Percentiles rank a stretch among this genome's conserved stretches.
Conservation (phyloP, 2,329 filamentous ascomycete species). For the Penicillium sp. region DNA sequence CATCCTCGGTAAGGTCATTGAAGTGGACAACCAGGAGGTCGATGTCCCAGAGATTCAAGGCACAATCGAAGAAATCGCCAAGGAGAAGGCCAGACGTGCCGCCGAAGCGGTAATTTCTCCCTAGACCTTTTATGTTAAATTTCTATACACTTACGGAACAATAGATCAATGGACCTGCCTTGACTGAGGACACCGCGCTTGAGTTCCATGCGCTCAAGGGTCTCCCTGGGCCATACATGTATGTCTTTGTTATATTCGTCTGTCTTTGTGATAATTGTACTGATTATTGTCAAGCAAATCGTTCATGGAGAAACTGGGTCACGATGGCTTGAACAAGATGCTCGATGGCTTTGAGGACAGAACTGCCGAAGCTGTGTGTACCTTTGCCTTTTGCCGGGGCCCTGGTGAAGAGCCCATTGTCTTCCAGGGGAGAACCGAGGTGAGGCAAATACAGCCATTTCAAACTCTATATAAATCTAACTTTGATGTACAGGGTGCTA, state of each 20-base stretch:
- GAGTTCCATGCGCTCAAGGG: slow-evolving; percentile 88
- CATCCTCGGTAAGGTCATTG: slow-evolving; percentile 72
- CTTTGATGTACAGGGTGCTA: slow-evolving; percentile 59
- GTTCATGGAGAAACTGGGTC: slow-evolving; percentile 82
- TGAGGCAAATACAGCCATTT: slow-evolving; percentile 42
- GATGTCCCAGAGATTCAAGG: slow-evolving; percentile 91
- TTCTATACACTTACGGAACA: slow-evolving; percentile 1
- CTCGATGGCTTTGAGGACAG: slow-evolving; percentile 87
- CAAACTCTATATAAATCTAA: slow-evolving; percentile 1
- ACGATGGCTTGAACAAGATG: slow-evolving; percentile 82
- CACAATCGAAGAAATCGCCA: slow-evolving; percentile 84
- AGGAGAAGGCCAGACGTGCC: slow-evolving; percentile 79
- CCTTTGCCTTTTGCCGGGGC: slow-evolving; percentile 86
- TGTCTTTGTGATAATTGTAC: neutral
- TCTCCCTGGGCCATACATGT: slow-evolving; percentile 97
- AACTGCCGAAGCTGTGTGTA: slow-evolving; percentile 88
- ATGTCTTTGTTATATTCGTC: slow-evolving; percentile 35
- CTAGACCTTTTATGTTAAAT: neutral
- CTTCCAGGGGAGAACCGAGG: slow-evolving; percentile 86
- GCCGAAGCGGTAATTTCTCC: slow-evolving; percentile 64
- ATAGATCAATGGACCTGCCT: slow-evolving; percentile 77
- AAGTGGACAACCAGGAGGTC: slow-evolving; percentile 69
- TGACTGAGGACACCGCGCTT: slow-evolving; percentile 93
- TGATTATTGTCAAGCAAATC: slow-evolving; percentile 66
- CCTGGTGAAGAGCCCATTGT: slow-evolving; percentile 79